Evolutionary conservation across 176 grass and related monocot genomes (phyloP).

Genomic region (Avena eriantha): DNA sequence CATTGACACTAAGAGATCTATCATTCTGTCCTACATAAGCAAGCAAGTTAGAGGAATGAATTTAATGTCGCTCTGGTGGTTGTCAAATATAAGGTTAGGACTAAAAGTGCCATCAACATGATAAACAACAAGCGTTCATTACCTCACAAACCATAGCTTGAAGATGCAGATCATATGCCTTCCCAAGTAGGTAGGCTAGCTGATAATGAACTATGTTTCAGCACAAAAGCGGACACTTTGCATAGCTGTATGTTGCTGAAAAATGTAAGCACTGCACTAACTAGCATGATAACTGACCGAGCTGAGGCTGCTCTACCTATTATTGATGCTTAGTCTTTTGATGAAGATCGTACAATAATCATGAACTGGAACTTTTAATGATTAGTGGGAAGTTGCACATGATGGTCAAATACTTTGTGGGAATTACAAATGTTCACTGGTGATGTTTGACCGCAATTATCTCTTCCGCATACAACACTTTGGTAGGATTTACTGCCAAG

Average conservation of each 20-base stretch:
- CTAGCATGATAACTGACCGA: not conserved
- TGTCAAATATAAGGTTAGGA: conserved; percentile 7
- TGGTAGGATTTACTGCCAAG: not conserved
- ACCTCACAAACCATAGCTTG: not conserved
- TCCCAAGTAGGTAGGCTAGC: not conserved
- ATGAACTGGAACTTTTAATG: conserved; percentile 3
- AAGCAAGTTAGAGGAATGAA: not conserved
- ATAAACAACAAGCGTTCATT: not conserved
- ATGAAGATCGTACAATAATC: not conserved
- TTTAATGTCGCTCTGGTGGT: not conserved
- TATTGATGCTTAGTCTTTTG: not conserved
- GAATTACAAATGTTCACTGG: not conserved
- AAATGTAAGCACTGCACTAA: conserved; percentile 10
- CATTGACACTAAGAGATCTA: not conserved
- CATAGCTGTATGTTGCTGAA: not conserved
- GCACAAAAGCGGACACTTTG: not conserved
- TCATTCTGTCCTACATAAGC: not conserved
- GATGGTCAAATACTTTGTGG: not conserved
- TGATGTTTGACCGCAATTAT: conserved; percentile 29
- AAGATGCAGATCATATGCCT: not conserved
- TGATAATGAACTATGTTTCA: not conserved
- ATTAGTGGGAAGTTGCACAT: not conserved
- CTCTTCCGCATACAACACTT: conserved; percentile 15
- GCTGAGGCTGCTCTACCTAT: not conserved
- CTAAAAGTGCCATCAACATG: not conserved